A percentile compares a stretch with the other conserved stretches of the same genome.
These are phyloP conservation scores for Trichophyton rubrum DNA, from an alignment of 2,329 filamentous ascomycete genomes.

Conservation along the genomic window DNA sequence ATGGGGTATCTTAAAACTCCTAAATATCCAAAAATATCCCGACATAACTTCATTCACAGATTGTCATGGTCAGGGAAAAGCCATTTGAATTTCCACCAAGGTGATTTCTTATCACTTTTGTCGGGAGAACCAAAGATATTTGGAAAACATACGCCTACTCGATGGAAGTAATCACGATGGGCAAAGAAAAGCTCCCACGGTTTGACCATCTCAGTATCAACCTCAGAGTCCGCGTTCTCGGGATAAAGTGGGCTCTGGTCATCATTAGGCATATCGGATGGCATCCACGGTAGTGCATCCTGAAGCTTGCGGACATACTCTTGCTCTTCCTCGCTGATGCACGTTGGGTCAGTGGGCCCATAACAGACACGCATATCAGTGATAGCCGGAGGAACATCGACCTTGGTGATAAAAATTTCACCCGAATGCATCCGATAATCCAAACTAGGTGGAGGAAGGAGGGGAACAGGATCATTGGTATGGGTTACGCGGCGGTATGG, in stretches of 20 bases:
- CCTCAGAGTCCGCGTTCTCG: neutral
- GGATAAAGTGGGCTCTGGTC: neutral
- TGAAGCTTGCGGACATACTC: neutral
- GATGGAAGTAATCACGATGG: constrained; percentile 94
- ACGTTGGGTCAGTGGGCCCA: constrained; percentile 58
- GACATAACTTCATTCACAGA: neutral
- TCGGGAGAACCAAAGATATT: constrained; percentile 28
- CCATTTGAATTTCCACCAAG: constrained; percentile 10
- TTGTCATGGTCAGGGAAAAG: constrained; percentile 2
- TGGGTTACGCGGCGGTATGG: constrained; percentile 73
- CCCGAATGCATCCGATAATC: constrained; percentile 74
- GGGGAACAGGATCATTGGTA: constrained; percentile 70
- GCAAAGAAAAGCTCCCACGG: constrained; percentile 91
- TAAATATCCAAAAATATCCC: neutral
- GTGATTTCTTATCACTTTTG: constrained; percentile 3
- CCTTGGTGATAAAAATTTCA: constrained; percentile 73
- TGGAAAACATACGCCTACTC: constrained; percentile 77
- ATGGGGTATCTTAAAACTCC: neutral
- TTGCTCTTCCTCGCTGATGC: constrained; percentile 46
- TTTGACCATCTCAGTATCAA: constrained; percentile 29
- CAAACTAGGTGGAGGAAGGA: constrained; percentile 78
- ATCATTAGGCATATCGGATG: neutral
- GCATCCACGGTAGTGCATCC: neutral
- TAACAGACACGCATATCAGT: constrained; percentile 58
- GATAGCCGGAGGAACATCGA: constrained; percentile 53